Base-by-base conservation (phyloP, 148 eudicot genomes). In the Rhododendron henanense region DNA sequence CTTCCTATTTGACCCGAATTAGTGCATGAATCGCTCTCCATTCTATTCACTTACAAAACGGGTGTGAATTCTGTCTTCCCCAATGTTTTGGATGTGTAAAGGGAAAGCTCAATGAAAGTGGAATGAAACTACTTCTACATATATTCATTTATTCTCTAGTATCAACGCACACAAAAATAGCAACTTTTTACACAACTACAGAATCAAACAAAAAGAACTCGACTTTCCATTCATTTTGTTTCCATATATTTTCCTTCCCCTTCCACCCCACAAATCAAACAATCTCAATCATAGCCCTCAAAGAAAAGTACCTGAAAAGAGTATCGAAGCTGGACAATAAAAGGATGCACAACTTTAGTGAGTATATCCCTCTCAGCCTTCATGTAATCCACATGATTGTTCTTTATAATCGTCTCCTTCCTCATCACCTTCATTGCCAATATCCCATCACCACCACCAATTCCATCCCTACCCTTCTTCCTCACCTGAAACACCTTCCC, bases 361-460 rank as follows among this genome's bases (percentile, higher is more conserved):
- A 96, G 94, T 89, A 96, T 96, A 93, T 96, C 98, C 88, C 98
- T 94, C 88, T 96, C 98, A 85, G 98, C 98, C 53, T 85, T 94
- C 98, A 96, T 96, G 83, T 96, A 96, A 92, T 96, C 96, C 35
- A 93, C 94, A 88, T 96, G 98, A 85, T 96, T 94, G 83, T 96
- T 96, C 93, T 96, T 94, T 33, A 96, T 93, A 44, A 94, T 93
- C 6, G 91, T 91, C 82, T 93, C 98, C 83, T 94, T 96, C 86
- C 93, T 94, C 98, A 96, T 93, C 69, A 96, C 98, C 84, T 94
- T 96, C 98, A 96, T 94, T 0, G 98, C 98, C 69, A 88, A 92
- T 28, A 96, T 90, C 83, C 95, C 98, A 88, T 92, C 92, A 84
- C 90, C 92, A 51, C 80, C 77, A 73, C 63, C 88, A 1, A 47